Evolutionary conservation across 257 asterid genomes (phyloP).

Genomic region (Solanum ahanhuiri): DNA sequence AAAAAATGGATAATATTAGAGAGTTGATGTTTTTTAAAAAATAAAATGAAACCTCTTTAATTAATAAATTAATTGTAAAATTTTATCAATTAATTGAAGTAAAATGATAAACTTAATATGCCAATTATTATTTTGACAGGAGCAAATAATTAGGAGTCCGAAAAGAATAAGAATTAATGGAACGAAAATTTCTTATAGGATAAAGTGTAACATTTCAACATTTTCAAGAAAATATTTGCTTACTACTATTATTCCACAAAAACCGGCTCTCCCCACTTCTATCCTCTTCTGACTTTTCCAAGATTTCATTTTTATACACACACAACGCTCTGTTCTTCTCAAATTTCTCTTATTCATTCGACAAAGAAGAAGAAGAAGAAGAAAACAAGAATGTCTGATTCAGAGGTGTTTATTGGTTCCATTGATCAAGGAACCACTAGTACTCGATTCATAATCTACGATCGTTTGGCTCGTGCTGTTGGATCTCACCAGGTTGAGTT

Average conservation of each 20-base stretch:
- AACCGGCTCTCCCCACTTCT: neutral
- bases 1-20: too few relatives aligned
- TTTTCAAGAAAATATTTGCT: conserved; percentile 2
- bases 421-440: conserved; percentile 97
- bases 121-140: too few relatives aligned
- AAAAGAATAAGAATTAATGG: neutral
- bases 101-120: too few relatives aligned
- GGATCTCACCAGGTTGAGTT: conserved; percentile 92
- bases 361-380: too few relatives aligned
- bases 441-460: conserved; percentile 86
- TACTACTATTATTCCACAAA: neutral
- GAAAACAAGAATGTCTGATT: conserved; percentile 13
- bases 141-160: neutral
- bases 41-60: too few relatives aligned
- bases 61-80: too few relatives aligned
- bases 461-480: conserved; percentile 40
- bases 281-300: neutral
- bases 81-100: neutral
- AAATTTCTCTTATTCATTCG: neutral
- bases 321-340: neutral
- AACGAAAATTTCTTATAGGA: neutral
- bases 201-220: neutral
- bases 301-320: neutral
- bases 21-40: too few relatives aligned
- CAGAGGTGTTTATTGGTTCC: conserved; percentile 60